These are phyloP conservation scores for Phytopythium delawarense DNA, from an alignment of 352 stramenopile species.

Conservation along the genomic window DNA sequence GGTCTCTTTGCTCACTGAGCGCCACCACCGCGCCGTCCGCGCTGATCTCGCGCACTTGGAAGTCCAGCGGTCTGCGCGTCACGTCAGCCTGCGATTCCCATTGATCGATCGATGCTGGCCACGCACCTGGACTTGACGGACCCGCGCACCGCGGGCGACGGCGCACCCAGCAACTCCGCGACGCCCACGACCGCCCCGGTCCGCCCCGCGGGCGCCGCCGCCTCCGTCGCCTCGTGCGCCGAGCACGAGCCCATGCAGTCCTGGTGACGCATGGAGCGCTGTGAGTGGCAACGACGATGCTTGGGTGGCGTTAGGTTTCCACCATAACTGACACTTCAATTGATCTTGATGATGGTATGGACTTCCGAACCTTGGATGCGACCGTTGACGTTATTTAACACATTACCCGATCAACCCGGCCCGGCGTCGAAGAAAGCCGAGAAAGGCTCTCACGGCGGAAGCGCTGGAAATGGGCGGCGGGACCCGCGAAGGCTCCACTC, in stretches of 20 bases:
- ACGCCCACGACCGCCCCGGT: constrained; percentile 38
- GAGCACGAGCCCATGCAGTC: too few species aligned
- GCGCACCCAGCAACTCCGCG: constrained; percentile 29
- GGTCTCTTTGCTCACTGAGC: constrained; percentile 21
- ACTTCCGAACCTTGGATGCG: too few species aligned
- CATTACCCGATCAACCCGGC: too few species aligned
- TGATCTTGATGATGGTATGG: too few species aligned
- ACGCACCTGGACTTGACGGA: constrained; percentile 48
- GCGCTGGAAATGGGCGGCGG: background rate
- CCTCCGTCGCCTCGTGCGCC: too few species aligned
- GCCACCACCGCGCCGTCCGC: constrained; percentile 28
- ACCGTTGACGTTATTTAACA: too few species aligned
- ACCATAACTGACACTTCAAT: too few species aligned
- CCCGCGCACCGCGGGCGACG: constrained; percentile 15
- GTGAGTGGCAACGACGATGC: too few species aligned
- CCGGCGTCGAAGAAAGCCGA: background rate
- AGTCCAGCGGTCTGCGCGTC: constrained; percentile 39
- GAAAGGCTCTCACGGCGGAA: background rate
- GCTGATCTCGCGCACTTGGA: constrained; percentile 70
- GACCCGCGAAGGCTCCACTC: too few species aligned
- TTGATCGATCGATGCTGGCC: background rate
- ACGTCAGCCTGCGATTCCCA: background rate
- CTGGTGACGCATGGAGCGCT: too few species aligned
- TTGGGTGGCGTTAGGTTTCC: too few species aligned
- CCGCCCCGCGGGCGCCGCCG: background rate